Conservation (phyloP, 2,329 filamentous ascomycete genomes). For the Polytolypa hystricis region DNA sequence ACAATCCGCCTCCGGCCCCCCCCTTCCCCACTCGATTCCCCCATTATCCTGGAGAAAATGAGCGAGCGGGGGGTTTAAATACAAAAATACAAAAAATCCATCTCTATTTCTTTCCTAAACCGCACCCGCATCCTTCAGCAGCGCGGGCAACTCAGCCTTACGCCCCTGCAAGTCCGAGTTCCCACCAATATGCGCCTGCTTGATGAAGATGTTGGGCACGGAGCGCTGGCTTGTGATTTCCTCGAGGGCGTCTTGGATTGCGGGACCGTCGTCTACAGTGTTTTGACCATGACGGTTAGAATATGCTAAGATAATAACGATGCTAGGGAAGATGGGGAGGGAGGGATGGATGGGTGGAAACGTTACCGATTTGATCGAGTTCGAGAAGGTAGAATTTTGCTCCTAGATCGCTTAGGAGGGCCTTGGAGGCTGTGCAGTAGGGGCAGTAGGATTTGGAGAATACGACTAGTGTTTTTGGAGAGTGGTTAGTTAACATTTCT, state of each 20-base stretch:
- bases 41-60: no score
- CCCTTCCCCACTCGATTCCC: no score
- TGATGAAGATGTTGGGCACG: constrained; percentile 94
- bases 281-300: not conserved
- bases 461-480: constrained; percentile 53
- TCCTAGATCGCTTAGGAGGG: constrained; percentile 55
- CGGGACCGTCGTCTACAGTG: constrained; percentile 61
- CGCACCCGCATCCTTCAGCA: constrained; percentile 56
- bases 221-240: constrained; percentile 74
- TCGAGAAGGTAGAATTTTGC: constrained; percentile 69
- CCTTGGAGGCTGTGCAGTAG: constrained; percentile 75
- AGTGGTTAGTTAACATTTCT: no score
- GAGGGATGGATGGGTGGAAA: not conserved
- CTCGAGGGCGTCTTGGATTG: constrained; percentile 70
- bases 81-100: not conserved
- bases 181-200: constrained; percentile 82
- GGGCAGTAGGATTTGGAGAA: constrained; percentile 98
- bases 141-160: constrained; percentile 50
- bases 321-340: not conserved
- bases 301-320: constrained; percentile 2
- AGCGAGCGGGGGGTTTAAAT: no score
- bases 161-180: constrained; percentile 76
- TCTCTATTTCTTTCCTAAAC: constrained; percentile 31
- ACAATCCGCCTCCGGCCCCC: no score
- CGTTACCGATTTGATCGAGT: constrained; percentile 72